Evolutionary conservation across 2,329 filamentous ascomycete genomes (phyloP), one percentile per base, ranked within the genome.

Genomic region (Beauveria rudraprayagi): DNA sequence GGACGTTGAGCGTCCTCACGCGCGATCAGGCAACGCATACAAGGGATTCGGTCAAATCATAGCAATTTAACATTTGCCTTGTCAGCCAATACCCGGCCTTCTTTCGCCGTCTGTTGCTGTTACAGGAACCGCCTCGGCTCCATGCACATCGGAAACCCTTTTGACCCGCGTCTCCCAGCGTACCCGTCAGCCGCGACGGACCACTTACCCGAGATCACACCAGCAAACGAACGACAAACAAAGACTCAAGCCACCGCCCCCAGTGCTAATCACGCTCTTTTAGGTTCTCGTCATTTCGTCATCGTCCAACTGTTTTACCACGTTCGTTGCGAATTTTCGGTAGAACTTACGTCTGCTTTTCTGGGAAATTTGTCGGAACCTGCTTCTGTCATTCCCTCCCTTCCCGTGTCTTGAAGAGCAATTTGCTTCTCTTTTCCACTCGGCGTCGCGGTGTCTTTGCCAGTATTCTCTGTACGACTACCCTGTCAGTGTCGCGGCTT

Each of bases 261-360:
- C n/a, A 11, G 14, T 52, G n/a, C 63, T 58, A 62, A 48, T 60
- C 70, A 74, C 63, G 28, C n/a, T 26, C 16, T n/a, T 43, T n/a
- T 56, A 75, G 73, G 73, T 75, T 75, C 70, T 72, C 68, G 72
- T 75, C 68, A 71, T 75, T 75, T 75, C 69, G 67, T 71, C 70
- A 75, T 73, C 71, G 70, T 71, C 61, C 72, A 70, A 69, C 69
- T 70, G 71, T 70, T 70, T 70, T 70, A 71, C 70, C 71, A 74
- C 71, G 69, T 72, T 74, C 72, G 72, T 73, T 75, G 65, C 70
- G 71, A 73, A 75, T 75, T 67, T 65, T 67, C 69, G 71, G 70
- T 73, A 73, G 70, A 71, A 68, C 72, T 68, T 66, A 70, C 67
- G 66, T 70, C 68, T 66, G 64, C 62, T 68, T 65, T 62, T 67